phyloP scores from a whole-genome alignment of 768 basidiomycete species.

The Lyophyllum semitale region DNA sequence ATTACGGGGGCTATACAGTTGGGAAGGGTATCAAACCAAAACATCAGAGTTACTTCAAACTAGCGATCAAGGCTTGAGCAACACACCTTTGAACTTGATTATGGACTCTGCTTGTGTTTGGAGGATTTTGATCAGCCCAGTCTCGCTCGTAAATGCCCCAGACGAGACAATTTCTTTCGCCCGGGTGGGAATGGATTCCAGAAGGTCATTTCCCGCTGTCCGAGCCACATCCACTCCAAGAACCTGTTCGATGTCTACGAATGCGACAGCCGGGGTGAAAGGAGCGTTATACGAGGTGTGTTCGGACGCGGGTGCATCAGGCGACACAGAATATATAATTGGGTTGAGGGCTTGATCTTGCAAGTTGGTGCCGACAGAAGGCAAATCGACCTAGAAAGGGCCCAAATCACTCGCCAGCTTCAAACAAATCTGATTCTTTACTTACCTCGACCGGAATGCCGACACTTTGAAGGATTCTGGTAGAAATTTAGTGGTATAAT shows the following conservation, averaged over 20 bases:
- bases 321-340: background rate
- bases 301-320: background rate
- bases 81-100: slow-evolving; percentile 8
- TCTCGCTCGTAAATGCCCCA: slow-evolving; percentile 13
- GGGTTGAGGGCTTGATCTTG: slow-evolving; percentile 15
- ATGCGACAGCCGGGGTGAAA: background rate
- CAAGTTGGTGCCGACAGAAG: slow-evolving; percentile 17
- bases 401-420: no score
- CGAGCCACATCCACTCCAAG: slow-evolving; percentile 4
- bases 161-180: slow-evolving; percentile 14
- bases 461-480: slow-evolving; percentile 7
- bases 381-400: slow-evolving; percentile 9
- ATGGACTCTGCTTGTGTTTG: slow-evolving; percentile 11
- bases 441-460: slow-evolving; percentile 10
- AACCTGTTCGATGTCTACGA: slow-evolving; percentile 11
- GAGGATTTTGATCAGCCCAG: slow-evolving; percentile 10
- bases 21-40: background rate
- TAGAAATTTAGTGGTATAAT: background rate
- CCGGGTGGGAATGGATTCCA: background rate
- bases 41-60: background rate
- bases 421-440: background rate
- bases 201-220: background rate
- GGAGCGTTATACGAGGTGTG: slow-evolving; percentile 9
- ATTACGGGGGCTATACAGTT: slow-evolving; percentile 13
- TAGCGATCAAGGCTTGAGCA: background rate